phyloP scores from a whole-genome alignment of 1,284 basidiomycete genomes.

The Macrocystidia cucumis region DNA sequence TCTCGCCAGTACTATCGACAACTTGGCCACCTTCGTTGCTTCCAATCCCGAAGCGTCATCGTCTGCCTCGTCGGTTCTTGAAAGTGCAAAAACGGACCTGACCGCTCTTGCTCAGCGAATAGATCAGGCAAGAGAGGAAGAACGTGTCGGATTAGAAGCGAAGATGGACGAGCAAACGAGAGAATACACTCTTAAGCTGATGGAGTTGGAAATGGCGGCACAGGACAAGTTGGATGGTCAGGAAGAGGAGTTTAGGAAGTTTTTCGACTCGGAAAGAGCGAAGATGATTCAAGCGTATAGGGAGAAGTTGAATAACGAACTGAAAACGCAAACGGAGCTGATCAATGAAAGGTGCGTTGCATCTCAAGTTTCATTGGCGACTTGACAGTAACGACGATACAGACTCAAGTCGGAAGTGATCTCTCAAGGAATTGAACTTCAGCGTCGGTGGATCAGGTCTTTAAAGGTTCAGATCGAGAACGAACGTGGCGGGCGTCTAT shows the following conservation, averaged over 20 bases:
- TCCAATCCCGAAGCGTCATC: slow-evolving; percentile 62
- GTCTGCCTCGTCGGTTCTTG: slow-evolving; percentile 66
- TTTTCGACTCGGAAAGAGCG: slow-evolving; percentile 75
- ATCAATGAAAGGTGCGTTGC: slow-evolving; percentile 82
- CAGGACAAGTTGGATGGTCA: slow-evolving; percentile 82
- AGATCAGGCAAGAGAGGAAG: slow-evolving; percentile 77
- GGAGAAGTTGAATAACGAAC: slow-evolving; percentile 80
- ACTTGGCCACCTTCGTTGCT: slow-evolving; percentile 79
- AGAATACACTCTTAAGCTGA: slow-evolving; percentile 80
- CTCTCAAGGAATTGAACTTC: slow-evolving; percentile 94
- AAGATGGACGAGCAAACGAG: slow-evolving; percentile 77
- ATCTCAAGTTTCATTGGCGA: slow-evolving; percentile 3
- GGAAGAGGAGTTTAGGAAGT: slow-evolving; percentile 81
- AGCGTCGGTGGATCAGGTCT: slow-evolving; percentile 93
- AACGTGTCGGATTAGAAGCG: slow-evolving; percentile 70
- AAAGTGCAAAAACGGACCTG: slow-evolving; percentile 78
- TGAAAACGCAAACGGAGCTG: slow-evolving; percentile 84
- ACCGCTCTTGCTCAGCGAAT: slow-evolving; percentile 74
- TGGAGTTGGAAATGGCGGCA: slow-evolving; percentile 78
- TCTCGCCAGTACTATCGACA: slow-evolving; percentile 91
- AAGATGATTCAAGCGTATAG: slow-evolving; percentile 78
- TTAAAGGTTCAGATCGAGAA: slow-evolving; percentile 95
- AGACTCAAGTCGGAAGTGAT: slow-evolving; percentile 94
- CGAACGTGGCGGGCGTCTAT: slow-evolving; percentile 92
- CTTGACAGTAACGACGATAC: too few relatives aligned